Conservation (phyloP, 345 rosid species). For the Gossypium rotundifolium region DNA sequence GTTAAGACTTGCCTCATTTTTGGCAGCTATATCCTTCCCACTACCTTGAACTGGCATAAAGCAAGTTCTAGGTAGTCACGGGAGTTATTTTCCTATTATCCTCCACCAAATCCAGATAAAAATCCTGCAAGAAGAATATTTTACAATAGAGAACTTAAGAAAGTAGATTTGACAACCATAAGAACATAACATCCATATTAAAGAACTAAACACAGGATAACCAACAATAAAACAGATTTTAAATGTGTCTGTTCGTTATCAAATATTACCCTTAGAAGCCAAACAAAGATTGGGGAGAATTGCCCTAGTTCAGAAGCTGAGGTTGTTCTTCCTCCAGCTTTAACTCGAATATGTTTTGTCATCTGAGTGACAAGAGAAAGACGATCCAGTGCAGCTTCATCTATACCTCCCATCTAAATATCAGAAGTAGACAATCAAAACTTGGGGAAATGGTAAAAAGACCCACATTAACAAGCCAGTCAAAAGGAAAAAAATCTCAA, state of each 20-base stretch:
- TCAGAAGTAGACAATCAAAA: slow-evolving; percentile 3
- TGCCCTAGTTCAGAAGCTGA: slow-evolving; percentile 84
- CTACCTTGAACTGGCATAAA: slow-evolving; percentile 70
- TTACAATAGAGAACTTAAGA: not conserved
- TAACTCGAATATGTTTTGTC: slow-evolving; percentile 95
- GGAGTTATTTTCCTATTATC: slow-evolving; percentile 73
- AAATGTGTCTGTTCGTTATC: not conserved
- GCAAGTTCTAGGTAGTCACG: slow-evolving; percentile 97
- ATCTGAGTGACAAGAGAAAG: slow-evolving; percentile 96
- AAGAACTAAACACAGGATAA: not conserved
- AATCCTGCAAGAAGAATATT: slow-evolving; percentile 54
- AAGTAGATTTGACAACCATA: not conserved
- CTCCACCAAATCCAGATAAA: slow-evolving; percentile 81
- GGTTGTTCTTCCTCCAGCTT: slow-evolving; percentile 68
- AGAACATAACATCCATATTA: not conserved
- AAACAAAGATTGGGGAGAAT: slow-evolving; percentile 94
- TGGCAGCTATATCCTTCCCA: slow-evolving; percentile 73
- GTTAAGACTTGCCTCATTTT: slow-evolving; percentile 71
- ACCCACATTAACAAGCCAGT: not conserved
- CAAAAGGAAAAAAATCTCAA: not conserved
- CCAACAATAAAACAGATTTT: not conserved
- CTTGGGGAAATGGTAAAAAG: not conserved
- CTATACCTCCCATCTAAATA: slow-evolving; percentile 90
- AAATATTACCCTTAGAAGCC: slow-evolving; percentile 84
- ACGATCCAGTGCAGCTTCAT: slow-evolving; percentile 90